These are phyloP conservation scores for Elsinoe ampelina DNA, from an alignment of 2,329 filamentous ascomycete genomes.

Conservation along the genomic window DNA sequence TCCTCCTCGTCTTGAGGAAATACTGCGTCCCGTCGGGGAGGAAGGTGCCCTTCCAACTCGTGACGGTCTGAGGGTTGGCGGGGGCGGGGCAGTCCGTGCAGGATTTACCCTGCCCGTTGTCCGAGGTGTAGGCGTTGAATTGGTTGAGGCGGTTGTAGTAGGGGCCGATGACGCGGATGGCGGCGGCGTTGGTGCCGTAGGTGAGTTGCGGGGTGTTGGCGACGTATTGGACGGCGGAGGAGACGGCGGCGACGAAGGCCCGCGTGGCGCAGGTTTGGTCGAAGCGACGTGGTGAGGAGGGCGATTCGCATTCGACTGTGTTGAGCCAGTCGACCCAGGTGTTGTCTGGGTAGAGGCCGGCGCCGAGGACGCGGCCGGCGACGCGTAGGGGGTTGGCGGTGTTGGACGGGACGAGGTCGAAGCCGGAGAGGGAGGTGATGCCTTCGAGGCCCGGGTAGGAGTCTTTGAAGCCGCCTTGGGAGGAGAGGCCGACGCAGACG, in stretches of 20 bases:
- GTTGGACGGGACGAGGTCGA: not conserved
- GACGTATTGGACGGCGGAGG: not conserved
- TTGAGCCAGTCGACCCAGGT: conserved; percentile 5
- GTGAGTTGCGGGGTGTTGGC: not conserved
- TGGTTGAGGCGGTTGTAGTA: not conserved
- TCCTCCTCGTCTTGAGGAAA: not conserved
- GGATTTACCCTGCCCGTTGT: conserved; percentile 1
- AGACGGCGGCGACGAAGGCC: not conserved
- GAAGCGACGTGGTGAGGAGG: not conserved
- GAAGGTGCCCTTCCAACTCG: not conserved
- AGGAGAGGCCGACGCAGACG: not conserved
- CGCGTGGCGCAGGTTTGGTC: not conserved
- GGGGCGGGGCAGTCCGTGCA: not conserved
- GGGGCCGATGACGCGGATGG: not conserved
- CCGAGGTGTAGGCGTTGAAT: not conserved
- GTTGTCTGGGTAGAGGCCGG: not conserved
- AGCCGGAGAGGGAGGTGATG: not conserved
- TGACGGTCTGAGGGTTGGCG: not conserved
- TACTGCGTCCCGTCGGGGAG: not conserved
- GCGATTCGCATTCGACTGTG: not conserved
- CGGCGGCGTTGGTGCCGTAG: not conserved
- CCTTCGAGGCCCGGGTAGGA: not conserved
- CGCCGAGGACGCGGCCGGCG: not conserved
- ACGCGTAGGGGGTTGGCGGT: not conserved
- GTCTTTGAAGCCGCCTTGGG: not conserved